These are phyloP conservation scores for Colletotrichum cuscutae DNA, from an alignment of 2,329 filamentous ascomycete species.

Conservation along the genomic window DNA sequence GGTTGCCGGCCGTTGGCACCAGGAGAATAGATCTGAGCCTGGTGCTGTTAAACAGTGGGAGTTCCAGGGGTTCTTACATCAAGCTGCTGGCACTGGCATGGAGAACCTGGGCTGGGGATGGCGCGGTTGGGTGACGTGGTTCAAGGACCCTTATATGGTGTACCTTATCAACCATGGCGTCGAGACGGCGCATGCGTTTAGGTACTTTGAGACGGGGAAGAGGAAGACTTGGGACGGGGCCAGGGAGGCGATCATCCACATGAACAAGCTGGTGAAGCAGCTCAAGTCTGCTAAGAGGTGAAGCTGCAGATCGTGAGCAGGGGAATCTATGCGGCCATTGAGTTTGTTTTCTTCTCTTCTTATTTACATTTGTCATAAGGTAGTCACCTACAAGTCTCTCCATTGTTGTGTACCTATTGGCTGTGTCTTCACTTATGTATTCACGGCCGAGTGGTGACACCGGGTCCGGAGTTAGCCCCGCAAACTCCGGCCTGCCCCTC, in stretches of 20 bases:
- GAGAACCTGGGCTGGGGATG: constrained; percentile 53
- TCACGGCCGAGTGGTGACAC: not conserved
- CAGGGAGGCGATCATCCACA: constrained; percentile 44
- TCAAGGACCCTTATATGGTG: constrained; percentile 47
- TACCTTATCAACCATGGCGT: constrained; percentile 51
- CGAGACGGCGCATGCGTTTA: constrained; percentile 51
- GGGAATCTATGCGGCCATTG: not conserved
- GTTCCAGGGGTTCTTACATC: constrained; percentile 48
- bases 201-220: constrained; percentile 53
- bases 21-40: constrained; percentile 35
- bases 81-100: constrained; percentile 53
- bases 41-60: constrained; percentile 42
- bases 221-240: constrained; percentile 52
- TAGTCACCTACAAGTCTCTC: not conserved
- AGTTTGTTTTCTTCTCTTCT: not conserved
- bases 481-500: constrained; percentile 13
- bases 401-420: not conserved
- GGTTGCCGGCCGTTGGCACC: constrained; percentile 39
- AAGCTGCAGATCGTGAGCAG: not conserved
- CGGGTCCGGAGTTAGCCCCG: not conserved
- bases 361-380: not conserved
- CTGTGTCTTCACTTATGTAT: not conserved
- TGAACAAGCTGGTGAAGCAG: constrained; percentile 44
- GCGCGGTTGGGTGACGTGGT: constrained; percentile 54
- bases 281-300: constrained; percentile 35